phyloP scores from a whole-genome alignment of 2,329 filamentous ascomycete species.

The Arthrobotrys iridis region DNA sequence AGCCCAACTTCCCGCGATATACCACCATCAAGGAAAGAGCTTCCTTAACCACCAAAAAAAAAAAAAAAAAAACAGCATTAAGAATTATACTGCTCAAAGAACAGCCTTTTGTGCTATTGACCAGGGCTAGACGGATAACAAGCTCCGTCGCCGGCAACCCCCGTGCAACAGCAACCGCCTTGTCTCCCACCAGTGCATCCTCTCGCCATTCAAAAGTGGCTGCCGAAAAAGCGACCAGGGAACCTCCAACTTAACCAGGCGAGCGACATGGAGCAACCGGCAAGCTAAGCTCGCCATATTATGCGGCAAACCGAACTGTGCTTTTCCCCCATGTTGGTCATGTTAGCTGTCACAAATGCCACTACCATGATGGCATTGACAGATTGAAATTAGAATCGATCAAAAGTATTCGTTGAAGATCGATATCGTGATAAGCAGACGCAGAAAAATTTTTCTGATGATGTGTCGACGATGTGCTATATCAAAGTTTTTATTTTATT shows the following conservation, averaged over 20 bases:
- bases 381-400: neutral
- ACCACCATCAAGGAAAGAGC: slow-evolving; percentile 32
- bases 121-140: slow-evolving; percentile 49
- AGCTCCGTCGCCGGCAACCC: slow-evolving; percentile 51
- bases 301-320: slow-evolving; percentile 39
- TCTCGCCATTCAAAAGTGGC: slow-evolving; percentile 40
- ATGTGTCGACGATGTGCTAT: slow-evolving; percentile 3
- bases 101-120: slow-evolving; percentile 11
- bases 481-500: slow-evolving; percentile 10
- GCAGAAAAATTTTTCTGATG: slow-evolving; percentile 1
- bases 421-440: slow-evolving; percentile 27
- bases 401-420: slow-evolving; percentile 1
- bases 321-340: slow-evolving; percentile 18
- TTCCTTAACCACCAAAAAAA: slow-evolving; percentile 37
- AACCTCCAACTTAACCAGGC: slow-evolving; percentile 54
- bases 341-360: slow-evolving; percentile 15
- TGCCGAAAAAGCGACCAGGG: slow-evolving; percentile 54
- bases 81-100: slow-evolving; percentile 23
- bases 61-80: too few species aligned
- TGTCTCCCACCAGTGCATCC: neutral
- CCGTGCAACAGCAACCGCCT: slow-evolving; percentile 44
- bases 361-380: slow-evolving; percentile 26
- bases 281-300: slow-evolving; percentile 34
- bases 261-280: slow-evolving; percentile 50
- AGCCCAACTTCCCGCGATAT: slow-evolving; percentile 30